phyloP scores from a whole-genome alignment of 805 yeast species.

The Pichia exigua region DNA sequence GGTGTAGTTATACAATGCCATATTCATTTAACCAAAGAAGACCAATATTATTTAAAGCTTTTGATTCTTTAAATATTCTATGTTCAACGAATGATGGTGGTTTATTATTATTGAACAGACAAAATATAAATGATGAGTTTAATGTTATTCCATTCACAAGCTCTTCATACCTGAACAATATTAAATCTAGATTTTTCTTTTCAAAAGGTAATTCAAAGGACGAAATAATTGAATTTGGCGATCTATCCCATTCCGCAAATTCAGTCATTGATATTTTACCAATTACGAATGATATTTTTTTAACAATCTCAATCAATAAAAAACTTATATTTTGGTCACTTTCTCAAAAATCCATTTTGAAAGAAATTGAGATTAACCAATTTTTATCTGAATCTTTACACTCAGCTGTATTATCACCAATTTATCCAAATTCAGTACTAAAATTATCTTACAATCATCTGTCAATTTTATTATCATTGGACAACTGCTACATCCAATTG shows the following conservation, averaged over 20 bases:
- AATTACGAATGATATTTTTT: constrained; percentile 10
- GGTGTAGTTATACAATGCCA: constrained; percentile 66
- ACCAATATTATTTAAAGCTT: constrained; percentile 45
- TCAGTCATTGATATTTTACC: constrained; percentile 17
- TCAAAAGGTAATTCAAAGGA: neutral
- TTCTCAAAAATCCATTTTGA: constrained; percentile 21
- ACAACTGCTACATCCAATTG: constrained; percentile 15
- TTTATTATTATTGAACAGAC: constrained; percentile 45
- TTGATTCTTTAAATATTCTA: constrained; percentile 38
- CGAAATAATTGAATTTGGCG: constrained; percentile 16
- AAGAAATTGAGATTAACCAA: constrained; percentile 18
- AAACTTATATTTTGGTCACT: constrained; percentile 56
- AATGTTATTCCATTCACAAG: constrained; percentile 42
- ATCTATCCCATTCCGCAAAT: constrained; percentile 17
- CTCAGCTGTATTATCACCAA: constrained; percentile 14
- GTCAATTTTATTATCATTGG: constrained; percentile 23
- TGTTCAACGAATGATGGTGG: constrained; percentile 75
- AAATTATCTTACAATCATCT: constrained; percentile 11
- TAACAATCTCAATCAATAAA: constrained; percentile 48
- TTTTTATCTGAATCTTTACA: constrained; percentile 18
- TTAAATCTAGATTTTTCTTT: constrained; percentile 24
- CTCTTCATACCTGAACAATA: constrained; percentile 33
- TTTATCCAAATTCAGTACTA: constrained; percentile 16
- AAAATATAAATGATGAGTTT: constrained; percentile 12
- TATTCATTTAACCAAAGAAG: constrained; percentile 51